Percentiles rank a stretch among this genome's conserved stretches.
These are phyloP conservation scores for Schwanniomyces etchellsii DNA, from an alignment of 1,139 yeast species.

Conservation along the genomic window DNA sequence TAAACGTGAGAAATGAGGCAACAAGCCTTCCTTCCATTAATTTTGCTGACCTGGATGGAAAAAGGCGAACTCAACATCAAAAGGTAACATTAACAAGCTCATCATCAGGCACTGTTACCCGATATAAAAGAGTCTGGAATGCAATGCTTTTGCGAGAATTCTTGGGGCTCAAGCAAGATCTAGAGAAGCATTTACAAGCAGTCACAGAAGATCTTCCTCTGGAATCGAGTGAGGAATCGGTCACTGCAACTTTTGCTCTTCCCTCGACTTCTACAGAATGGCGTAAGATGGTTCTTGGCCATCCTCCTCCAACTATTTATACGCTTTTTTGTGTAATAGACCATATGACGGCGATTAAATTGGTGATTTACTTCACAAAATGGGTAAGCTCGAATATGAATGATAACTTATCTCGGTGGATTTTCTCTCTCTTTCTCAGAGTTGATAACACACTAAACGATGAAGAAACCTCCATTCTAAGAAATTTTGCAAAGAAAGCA, in stretches of 20 bases:
- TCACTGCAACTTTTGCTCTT: conserved; percentile 3
- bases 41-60: too few relatives aligned
- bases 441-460: conserved; percentile 30
- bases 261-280: conserved; percentile 27
- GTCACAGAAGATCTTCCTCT: neutral
- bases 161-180: conserved; percentile 1
- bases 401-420: conserved; percentile 31
- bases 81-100: too few relatives aligned
- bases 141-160: conserved; percentile 1
- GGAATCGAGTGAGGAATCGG: neutral
- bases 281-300: conserved; percentile 24
- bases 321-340: conserved; percentile 18
- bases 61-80: conserved; percentile 4
- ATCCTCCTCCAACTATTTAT: conserved; percentile 23
- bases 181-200: neutral
- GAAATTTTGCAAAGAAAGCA: conserved; percentile 39
- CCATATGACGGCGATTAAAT: conserved; percentile 29
- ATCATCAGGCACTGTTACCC: too few relatives aligned
- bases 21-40: conserved; percentile 5
- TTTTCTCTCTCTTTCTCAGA: conserved; percentile 29
- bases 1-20: conserved; percentile 28
- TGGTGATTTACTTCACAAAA: conserved; percentile 30
- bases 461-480: conserved; percentile 28
- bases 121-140: too few relatives aligned
- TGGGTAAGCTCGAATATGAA: conserved; percentile 32